These are phyloP conservation scores for Acanthamoeba healyi DNA, from an alignment of 208 protist species.

Conservation along the genomic window DNA sequence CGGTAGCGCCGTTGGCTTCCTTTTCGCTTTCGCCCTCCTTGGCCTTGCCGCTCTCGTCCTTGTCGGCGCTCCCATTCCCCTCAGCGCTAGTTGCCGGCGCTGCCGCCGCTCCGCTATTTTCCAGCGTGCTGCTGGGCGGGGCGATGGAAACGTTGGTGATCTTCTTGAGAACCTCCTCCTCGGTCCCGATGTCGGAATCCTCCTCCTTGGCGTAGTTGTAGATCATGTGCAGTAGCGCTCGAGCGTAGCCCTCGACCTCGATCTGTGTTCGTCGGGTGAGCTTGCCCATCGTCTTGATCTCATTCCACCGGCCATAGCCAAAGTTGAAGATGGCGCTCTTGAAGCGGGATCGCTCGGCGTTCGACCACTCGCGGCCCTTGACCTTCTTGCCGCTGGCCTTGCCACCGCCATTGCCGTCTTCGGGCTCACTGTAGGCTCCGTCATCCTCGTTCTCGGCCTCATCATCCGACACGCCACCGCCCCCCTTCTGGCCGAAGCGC, in stretches of 20 bases:
- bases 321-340: slow-evolving; percentile 65
- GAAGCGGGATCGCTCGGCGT: slow-evolving; percentile 78
- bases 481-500: slow-evolving; percentile 2
- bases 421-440: not conserved
- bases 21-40: slow-evolving; percentile 16
- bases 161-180: slow-evolving; percentile 31
- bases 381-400: not conserved
- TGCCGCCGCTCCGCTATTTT: not conserved
- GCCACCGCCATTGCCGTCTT: not conserved
- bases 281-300: slow-evolving; percentile 55
- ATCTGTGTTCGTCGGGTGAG: slow-evolving; percentile 45
- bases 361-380: not conserved
- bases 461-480: not conserved
- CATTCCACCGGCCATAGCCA: slow-evolving; percentile 24
- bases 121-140: not conserved
- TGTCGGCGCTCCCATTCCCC: not conserved
- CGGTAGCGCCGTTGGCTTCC: not conserved
- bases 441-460: slow-evolving; percentile 24
- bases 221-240: slow-evolving; percentile 50
- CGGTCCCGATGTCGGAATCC: slow-evolving; percentile 30
- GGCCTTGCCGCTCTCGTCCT: not conserved
- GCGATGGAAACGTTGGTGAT: not conserved
- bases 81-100: not conserved
- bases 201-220: slow-evolving; percentile 68
- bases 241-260: slow-evolving; percentile 54